phyloP scores from a whole-genome alignment of 805 yeast species.

The Komagataella pastoris region DNA sequence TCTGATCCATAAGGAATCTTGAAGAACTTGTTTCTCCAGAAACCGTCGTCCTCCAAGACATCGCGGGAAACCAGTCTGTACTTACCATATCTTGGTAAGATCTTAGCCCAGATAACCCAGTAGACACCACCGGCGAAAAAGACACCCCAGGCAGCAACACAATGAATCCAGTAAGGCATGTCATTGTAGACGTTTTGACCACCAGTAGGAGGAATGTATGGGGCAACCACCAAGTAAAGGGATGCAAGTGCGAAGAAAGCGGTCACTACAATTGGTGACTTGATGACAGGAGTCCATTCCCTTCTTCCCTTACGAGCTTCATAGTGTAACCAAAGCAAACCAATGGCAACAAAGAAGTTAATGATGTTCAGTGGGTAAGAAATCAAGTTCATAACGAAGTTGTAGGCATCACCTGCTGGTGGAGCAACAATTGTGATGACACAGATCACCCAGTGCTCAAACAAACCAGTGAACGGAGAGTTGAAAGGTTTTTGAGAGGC shows the following conservation, averaged over 20 bases:
- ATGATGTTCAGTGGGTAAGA: slow-evolving; percentile 75
- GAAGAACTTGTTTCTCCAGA: slow-evolving; percentile 52
- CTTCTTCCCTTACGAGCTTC: slow-evolving; percentile 32
- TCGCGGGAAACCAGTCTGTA: slow-evolving; percentile 40
- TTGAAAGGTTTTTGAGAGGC: slow-evolving; percentile 62
- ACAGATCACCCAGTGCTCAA: slow-evolving; percentile 70
- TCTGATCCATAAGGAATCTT: slow-evolving; percentile 13
- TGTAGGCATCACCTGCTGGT: slow-evolving; percentile 82
- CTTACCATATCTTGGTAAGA: slow-evolving; percentile 41
- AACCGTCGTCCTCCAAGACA: slow-evolving; percentile 47
- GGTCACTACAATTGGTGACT: slow-evolving; percentile 50
- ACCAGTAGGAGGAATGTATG: slow-evolving; percentile 59
- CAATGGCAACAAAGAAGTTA: slow-evolving; percentile 50
- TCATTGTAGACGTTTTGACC: slow-evolving; percentile 57
- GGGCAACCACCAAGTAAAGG: slow-evolving; percentile 58
- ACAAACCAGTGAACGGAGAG: slow-evolving; percentile 60
- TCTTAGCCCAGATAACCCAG: slow-evolving; percentile 50
- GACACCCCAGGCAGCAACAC: slow-evolving; percentile 74
- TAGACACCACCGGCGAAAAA: slow-evolving; percentile 52
- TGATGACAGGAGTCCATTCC: slow-evolving; percentile 62
- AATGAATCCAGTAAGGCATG: slow-evolving; percentile 53
- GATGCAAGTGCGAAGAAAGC: slow-evolving; percentile 53
- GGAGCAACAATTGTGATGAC: slow-evolving; percentile 64
- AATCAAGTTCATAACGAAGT: slow-evolving; percentile 65
- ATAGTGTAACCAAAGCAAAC: slow-evolving; percentile 40